Base-by-base conservation (phyloP, 805 yeast genomes). In the Metschnikowia noctiluminum region DNA sequence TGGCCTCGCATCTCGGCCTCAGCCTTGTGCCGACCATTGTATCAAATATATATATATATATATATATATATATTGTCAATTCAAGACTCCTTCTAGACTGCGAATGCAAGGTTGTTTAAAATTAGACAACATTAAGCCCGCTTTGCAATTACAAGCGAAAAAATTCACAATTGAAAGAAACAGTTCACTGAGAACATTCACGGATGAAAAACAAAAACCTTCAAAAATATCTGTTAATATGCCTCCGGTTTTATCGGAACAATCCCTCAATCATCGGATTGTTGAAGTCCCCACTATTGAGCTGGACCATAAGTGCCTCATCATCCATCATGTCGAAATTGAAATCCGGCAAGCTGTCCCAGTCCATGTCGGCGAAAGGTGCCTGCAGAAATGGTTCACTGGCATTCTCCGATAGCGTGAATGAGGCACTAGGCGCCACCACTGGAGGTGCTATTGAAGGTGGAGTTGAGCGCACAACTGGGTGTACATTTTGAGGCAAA, bases 261-360 rank as follows among this genome's bases (percentile, higher is more conserved):
- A 59, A 54, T 21, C 62, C 62, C 40, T 63, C 65, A 41, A 60
- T 45, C n/a, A 54, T 27, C 12, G 56, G 49, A 26, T 38, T 49
- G 48, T 45, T 43, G 36, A 54, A 52, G 43, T 53, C 54, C 9
- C 54, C 54, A 8, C 42, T 40, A 27, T 52, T 58, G 32, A 64
- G 55, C 46, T 62, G 66, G 26, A 52, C 59, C 49, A 64, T 55
- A 36, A 64, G 49, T 15, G 45, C 53, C 37, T 63, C 68, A 45
- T 63, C 66, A 35, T 58, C 60, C 44, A 68, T 54, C 46, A 66
- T 59, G 46, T 69, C 71, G 38, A 67, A 61, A 46, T 66, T 65
- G 50, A 66, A 63, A 26, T 67, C 58, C 27, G 61, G 59, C 35
- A 57, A 50, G 34, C 52, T 53, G 43, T 55, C 58, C 61, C 61